phyloP scores from a whole-genome alignment of 164 flowering plant genomes.

The Akebia trifoliata region DNA sequence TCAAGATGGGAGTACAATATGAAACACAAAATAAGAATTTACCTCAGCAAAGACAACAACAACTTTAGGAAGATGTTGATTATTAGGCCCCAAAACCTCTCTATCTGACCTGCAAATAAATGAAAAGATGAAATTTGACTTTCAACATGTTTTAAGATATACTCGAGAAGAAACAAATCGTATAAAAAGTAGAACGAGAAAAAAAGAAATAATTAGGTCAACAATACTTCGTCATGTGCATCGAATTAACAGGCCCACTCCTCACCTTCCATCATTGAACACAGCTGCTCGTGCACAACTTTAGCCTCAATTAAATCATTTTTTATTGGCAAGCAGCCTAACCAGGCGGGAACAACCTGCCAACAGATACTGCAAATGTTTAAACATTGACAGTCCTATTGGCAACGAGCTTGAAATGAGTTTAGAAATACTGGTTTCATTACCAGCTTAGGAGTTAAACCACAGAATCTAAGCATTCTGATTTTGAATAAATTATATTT shows the following conservation, averaged over 20 bases:
- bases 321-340: conserved; percentile 82
- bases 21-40: conserved; percentile 4
- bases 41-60: conserved; percentile 97
- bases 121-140: conserved; percentile 2
- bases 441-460: too few relatives aligned
- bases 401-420: too few relatives aligned
- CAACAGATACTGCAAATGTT: too few relatives aligned
- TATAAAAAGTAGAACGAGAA: neutral
- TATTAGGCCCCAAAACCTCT: conserved; percentile 86
- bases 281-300: conserved; percentile 91
- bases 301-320: conserved; percentile 91
- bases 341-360: conserved; percentile 91
- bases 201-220: neutral
- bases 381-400: too few relatives aligned
- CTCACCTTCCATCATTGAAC: conserved; percentile 91
- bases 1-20: too few relatives aligned
- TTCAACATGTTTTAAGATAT: too few relatives aligned
- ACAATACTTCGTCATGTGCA: neutral
- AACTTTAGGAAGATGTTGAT: conserved; percentile 85
- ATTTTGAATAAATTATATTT: too few relatives aligned
- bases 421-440: too few relatives aligned
- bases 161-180: too few relatives aligned
- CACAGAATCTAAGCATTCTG: too few relatives aligned
- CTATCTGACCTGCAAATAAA: conserved; percentile 68
- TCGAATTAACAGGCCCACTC: neutral